Evolutionary conservation across 2,329 filamentous ascomycete genomes (phyloP).

Genomic region (Fusarium secorum): DNA sequence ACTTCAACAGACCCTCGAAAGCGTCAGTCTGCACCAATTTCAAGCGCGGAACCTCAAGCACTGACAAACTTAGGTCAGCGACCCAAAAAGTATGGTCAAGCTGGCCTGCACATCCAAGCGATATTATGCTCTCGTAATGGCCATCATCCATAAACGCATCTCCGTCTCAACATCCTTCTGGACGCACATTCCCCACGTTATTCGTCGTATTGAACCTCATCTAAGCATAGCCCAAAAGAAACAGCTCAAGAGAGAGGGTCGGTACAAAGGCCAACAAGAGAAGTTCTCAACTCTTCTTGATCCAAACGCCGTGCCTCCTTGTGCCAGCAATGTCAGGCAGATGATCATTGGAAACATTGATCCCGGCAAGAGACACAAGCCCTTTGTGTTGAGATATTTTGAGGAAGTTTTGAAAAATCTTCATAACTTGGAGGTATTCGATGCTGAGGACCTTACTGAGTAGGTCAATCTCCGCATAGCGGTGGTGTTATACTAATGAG

Average conservation of each 20-base stretch:
- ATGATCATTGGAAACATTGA: not conserved
- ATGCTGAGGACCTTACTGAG: not conserved
- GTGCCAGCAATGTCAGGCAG: constrained; percentile 2
- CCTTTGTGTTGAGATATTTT: not conserved
- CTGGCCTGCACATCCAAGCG: constrained; percentile 7
- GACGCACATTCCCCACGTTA: not conserved
- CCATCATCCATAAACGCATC: not conserved
- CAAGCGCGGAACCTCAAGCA: rapidly evolving
- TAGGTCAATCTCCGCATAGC: rapidly evolving
- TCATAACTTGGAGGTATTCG: not conserved
- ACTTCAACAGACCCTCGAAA: not conserved
- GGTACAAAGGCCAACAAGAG: not conserved
- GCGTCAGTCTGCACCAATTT: not conserved
- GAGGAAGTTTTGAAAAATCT: constrained; percentile 13
- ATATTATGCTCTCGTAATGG: not conserved
- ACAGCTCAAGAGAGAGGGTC: not conserved
- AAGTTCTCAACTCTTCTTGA: not conserved
- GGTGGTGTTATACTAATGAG: rapidly evolving
- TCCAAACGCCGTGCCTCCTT: not conserved
- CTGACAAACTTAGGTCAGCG: not conserved
- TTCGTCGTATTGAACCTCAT: not conserved
- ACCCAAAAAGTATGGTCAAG: not conserved
- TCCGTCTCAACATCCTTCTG: not conserved
- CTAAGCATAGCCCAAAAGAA: constrained; percentile 10
- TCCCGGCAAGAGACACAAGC: not conserved